phyloP scores from a whole-genome alignment of 768 basidiomycete species.

The Agaricus sinodeliciosus region DNA sequence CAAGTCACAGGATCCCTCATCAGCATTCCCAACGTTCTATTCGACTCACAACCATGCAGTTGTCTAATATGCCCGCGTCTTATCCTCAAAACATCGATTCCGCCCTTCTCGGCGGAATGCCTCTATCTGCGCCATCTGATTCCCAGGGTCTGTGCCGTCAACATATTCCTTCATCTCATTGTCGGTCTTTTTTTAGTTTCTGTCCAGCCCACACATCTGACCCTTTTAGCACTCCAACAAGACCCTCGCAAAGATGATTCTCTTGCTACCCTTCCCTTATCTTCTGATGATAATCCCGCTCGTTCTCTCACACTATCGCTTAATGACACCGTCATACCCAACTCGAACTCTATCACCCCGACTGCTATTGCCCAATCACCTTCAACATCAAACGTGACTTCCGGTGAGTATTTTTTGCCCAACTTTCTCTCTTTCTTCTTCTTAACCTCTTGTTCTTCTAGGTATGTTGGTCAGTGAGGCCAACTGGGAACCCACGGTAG shows the following conservation, averaged over 20 bases:
- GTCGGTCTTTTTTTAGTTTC: not conserved
- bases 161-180: not conserved
- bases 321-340: not conserved
- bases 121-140: constrained; percentile 9
- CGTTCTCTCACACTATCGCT: not conserved
- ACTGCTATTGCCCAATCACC: not conserved
- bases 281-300: too few relatives aligned
- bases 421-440: not conserved
- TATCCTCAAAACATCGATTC: constrained; percentile 1
- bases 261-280: not conserved
- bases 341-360: not conserved
- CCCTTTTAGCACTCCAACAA: not conserved
- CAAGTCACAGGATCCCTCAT: constrained; percentile 10
- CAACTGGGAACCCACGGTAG: not conserved
- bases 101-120: not conserved
- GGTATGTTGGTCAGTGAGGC: not conserved
- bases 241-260: too few relatives aligned
- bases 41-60: constrained; percentile 57
- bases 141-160: not conserved
- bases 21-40: constrained; percentile 60
- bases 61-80: constrained; percentile 44
- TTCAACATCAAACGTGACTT: not conserved
- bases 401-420: not conserved
- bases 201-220: not conserved
- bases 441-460: not conserved